These are phyloP conservation scores for Epichloe festucae DNA, from an alignment of 2,329 filamentous ascomycete species.

Conservation along the genomic window DNA sequence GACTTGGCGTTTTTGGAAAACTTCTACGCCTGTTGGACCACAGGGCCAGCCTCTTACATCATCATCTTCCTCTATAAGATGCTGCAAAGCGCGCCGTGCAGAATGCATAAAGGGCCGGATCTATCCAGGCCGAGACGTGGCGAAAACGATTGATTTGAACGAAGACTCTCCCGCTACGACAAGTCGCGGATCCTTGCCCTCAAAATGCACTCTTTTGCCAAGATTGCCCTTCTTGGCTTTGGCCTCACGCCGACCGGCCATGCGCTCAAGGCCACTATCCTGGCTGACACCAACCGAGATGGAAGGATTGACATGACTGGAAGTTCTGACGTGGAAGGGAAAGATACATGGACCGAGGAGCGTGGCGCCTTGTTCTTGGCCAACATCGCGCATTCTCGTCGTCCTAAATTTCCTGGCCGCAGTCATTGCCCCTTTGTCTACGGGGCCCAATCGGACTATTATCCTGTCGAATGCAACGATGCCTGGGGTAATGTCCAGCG, in stretches of 20 bases:
- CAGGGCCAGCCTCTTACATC: too few species aligned
- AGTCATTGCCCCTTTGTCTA: too few species aligned
- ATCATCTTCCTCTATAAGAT: constrained; percentile 22
- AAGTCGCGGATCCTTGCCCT: neutral
- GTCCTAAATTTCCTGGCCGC: too few species aligned
- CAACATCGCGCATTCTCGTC: constrained; percentile 19
- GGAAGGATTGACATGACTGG: constrained; percentile 16
- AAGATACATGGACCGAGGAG: constrained; percentile 12
- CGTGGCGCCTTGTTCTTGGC: constrained; percentile 23
- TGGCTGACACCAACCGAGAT: constrained; percentile 24
- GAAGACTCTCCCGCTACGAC: too few species aligned
- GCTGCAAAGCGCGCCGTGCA: neutral
- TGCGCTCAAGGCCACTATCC: constrained; percentile 8
- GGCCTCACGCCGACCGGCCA: neutral
- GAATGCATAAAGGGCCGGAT: too few species aligned
- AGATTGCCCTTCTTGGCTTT: neutral
- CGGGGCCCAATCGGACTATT: too few species aligned
- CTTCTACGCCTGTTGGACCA: too few species aligned
- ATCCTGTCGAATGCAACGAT: constrained; percentile 20
- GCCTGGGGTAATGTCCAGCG: constrained; percentile 21
- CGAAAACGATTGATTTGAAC: too few species aligned
- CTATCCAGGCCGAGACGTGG: too few species aligned
- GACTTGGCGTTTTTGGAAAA: too few species aligned
- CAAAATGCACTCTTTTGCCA: neutral
- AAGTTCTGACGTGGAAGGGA: constrained; percentile 12